Evolutionary conservation across 371 early-diverging fungal genomes (phyloP), one percentile per base, ranked within the genome.

Genomic region (Coemansia sp.): DNA sequence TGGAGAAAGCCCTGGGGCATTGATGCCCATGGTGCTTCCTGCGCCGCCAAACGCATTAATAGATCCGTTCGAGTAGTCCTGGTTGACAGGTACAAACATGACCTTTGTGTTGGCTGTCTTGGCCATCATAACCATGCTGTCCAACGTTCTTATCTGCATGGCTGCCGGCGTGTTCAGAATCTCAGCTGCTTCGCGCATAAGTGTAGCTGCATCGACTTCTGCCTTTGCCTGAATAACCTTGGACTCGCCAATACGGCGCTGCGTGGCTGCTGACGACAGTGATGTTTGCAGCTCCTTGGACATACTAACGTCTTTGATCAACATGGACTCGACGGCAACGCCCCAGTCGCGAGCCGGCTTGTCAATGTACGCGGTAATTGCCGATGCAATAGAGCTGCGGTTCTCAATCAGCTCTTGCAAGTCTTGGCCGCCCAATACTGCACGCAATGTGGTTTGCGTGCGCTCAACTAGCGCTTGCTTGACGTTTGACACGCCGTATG

Each of bases 181-280:
- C 64, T 89, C 89, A 0, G 92, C 89, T 13, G 96, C 95, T 66
- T 95, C 90, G 49, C 96, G 84, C 96, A 96, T 96, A 56, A 96
- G 74, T 68, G 90, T 94, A 19, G 96, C 95, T 8, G 92, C 83
- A 39, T 95, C 92, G 1, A 96, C 96, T 36, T 95, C 96, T 11
- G 96, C 95, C 64, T 87, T 80, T 0, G 96, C 96, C 24, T 89
- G 86, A 69, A 96, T 96, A 44, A 96, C 87, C 82, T 94, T 94
- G 36, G 90, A 85, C 77, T 95, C 90, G 36, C 95, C 97, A 24
- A 94, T 82, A 19, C 97, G 84, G 69, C 90, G 87, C 54, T 92
- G 92, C 65, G 93, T 93, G 32, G 96, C 96, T n/a, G 96, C 96
- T 5, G 93, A 86, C 6, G 93, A 87, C 46, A 96, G 82, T 3